These are phyloP conservation scores for Teunomyces atbi DNA, from an alignment of 805 yeast species.

Conservation along the genomic window DNA sequence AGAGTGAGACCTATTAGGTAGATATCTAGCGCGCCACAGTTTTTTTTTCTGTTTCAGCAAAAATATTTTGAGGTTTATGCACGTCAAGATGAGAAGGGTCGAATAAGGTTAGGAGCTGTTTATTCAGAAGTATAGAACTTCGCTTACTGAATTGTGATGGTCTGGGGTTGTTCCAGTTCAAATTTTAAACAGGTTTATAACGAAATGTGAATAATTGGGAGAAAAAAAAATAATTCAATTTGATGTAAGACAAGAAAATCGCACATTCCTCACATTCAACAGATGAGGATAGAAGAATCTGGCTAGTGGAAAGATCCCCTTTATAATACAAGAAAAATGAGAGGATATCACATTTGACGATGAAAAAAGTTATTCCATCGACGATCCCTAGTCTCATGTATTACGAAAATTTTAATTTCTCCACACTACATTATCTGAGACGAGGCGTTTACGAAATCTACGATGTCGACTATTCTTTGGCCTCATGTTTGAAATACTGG, in stretches of 20 bases:
- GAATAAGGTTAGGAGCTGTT: not conserved
- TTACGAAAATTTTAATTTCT: not conserved
- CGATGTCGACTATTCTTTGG: not conserved
- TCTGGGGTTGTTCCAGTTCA: too few species aligned
- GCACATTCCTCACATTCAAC: too few species aligned
- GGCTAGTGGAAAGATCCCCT: too few species aligned
- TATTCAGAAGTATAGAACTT: not conserved
- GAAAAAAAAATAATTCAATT: not conserved
- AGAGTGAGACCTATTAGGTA: not conserved
- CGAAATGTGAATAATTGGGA: too few species aligned
- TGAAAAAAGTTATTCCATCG: too few species aligned
- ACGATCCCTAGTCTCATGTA: too few species aligned
- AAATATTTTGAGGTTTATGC: constrained; percentile 1
- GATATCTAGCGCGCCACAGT: not conserved
- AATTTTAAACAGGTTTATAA: too few species aligned
- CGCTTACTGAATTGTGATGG: too few species aligned
- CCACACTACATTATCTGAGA: not conserved
- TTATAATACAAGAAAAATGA: too few species aligned
- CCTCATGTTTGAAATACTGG: not conserved
- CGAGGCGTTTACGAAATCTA: not conserved
- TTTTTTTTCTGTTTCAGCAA: not conserved
- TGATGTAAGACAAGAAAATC: too few species aligned
- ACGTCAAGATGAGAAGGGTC: not conserved
- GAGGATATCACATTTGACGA: too few species aligned
- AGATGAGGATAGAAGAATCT: too few species aligned